Base-by-base conservation (phyloP, 805 yeast species). In the Candida stauntonica region DNA sequence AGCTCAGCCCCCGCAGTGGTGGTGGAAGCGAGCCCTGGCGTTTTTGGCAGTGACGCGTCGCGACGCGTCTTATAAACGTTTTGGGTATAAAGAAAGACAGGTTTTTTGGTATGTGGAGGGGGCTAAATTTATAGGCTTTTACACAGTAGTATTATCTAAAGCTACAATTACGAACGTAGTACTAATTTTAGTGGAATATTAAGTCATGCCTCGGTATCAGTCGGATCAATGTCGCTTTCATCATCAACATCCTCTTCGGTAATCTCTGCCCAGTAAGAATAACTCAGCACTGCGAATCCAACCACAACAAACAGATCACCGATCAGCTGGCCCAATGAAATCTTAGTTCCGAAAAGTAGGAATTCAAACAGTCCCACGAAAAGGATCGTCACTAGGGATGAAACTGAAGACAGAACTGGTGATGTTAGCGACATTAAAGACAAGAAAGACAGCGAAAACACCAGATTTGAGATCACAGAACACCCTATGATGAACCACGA, bases 371-470 rank as follows among this genome's bases (percentile, higher is more conserved):
- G 35, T 0, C 95, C 95, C 31, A 87, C 93, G 37, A 86, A 58
- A 45, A 86, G 71, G 16, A 88, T 87, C 0, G 95, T 85, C 34
- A 86, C 68, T 41, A 86, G 63, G 0, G 87, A 75, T 24, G 81
- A 70, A 7, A 73, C 77, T 0, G 85, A 75, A 2, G 93, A 82
- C 30, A 87, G 64, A 2, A 87, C 95, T 0, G 96, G 96, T 4
- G 85, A 79, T 0, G 96, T 86, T 39, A 86, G 69, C 0, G 95
- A 80, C 84, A 86, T 84, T 46, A 86, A 63, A 2, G 87, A 72
- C 42, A 86, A 67, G 49, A 87, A 86, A 23, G 83, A 67, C 7
- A 82, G 80, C 26, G 86, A 79, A 57, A 84, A 86, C 1, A 73
- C 49, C 46, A 85, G 63, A 56, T 87, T 87, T 14, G 83, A 71